Evolutionary conservation across 495 filamentous ascomycete genomes (phyloP), one percentile per base, ranked within the genome.

Genomic region (Aspergillus incahuasiensis): DNA sequence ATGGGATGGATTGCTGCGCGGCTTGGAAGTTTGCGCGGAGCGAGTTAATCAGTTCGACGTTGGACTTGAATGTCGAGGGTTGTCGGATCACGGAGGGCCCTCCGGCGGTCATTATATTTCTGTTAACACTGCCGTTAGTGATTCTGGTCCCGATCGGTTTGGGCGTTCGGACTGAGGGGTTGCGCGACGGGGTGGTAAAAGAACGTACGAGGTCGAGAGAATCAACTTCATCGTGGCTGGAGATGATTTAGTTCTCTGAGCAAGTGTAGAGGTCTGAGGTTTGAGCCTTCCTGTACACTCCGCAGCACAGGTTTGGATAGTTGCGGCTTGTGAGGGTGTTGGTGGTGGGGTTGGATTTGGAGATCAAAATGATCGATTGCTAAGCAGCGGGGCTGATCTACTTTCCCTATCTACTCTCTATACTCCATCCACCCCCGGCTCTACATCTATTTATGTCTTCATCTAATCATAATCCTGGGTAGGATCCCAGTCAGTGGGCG

Each of bases 1-100:
- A 35, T 12, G 67, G 56, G 54, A 77, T 79, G 59, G 82, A 77
- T 63, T 87, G 74, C 63, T 89, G 87, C 24, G 86, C 84, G 15
- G 85, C 82, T 20, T 81, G 65, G 70, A 96, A 89, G 70, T 91
- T 95, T 59, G 79, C 82, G 43, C 89, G 86, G 43, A 97, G 79
- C n/a, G 89, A 88, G 66, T 87, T 88, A 57, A 86, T 86, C 59
- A 97, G 79, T 66, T 97, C 92, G 60, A 91, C 81, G 68, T 95
- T 96, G 43, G 90, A 94, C 66, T 89, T 88, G 62, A 86, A 82
- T 21, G 79, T 80, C 44, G 84, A 76, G 28, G 85, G 82, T 54
- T 86, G 89, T 34, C 89, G 84, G 60, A 95, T 86, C 61, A 94
- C 86, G 46, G 90, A 89, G 60, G 87, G 84, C 35, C 86, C 85